Evolutionary conservation across 148 eudicot genomes (phyloP), one percentile per base, ranked within the genome.

Genomic region (Euryodendron excelsum): DNA sequence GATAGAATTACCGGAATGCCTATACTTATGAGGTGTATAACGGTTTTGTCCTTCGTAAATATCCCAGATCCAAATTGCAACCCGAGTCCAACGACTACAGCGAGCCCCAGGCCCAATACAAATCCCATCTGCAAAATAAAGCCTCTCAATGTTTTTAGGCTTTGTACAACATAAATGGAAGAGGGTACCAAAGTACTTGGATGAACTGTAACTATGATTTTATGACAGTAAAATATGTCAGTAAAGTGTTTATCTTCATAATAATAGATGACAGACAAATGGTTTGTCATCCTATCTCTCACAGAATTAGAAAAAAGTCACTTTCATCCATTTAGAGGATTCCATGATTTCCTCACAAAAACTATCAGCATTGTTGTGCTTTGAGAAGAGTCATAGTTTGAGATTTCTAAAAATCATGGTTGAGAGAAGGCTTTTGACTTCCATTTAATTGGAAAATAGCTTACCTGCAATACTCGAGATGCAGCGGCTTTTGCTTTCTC

Each of bases 381-480:
- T 1, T 27, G 55, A 45, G 8, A 23, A 9, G 7, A 23, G 5
- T 41, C 14, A 12, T 0, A 30, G 5, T 69, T 25, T 44, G n/a
- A 64, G 23, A 33, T 12, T 2, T 20, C 33, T 44, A 37, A 30
- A 6, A 12, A 27, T 23, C 53, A 41, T 33, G n/a, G 53, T 17
- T 17, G 34, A 41, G 31, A 30, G 8, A 61, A 27, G 69, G 53
- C 9, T 69, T 62, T 61, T 20, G 41, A 25, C 31, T 41, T 13
- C 14, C 3, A 12, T 37, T n/a, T n/a, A 36, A 65, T 25, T 62
- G 56, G 60, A 4, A 72, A 45, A 80, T 62, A 27, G 52, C 30
- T 41, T 74, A 94, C 98, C 96, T 93, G 99, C 72, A 93, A 77
- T 47, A 96, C 99, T 81, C 99, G 83, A 11, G 90, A 53, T 68